Evolutionary conservation across 202 grass and related monocot species (phyloP).

Genomic region (Zoysia matrella): DNA sequence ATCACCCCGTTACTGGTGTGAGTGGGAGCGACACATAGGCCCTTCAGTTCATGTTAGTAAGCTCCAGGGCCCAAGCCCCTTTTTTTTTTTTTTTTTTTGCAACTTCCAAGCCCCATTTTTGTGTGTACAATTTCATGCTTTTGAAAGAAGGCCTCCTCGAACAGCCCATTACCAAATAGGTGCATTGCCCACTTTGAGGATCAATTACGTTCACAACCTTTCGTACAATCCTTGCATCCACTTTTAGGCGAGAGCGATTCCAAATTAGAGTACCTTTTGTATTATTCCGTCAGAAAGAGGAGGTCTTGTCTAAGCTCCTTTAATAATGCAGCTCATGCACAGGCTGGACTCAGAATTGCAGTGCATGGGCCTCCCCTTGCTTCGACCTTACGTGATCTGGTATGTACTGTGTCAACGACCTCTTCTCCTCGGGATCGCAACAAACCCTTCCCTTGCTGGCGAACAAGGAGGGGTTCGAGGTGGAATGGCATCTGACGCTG

Average conservation of each 20-base stretch:
- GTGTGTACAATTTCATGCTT: neutral
- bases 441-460: neutral
- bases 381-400: slow-evolving; percentile 30
- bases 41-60: too few relatives aligned
- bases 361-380: slow-evolving; percentile 6
- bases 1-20: neutral
- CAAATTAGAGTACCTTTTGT: neutral
- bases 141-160: neutral
- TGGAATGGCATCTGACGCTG: neutral
- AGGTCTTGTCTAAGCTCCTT: neutral
- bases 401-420: neutral
- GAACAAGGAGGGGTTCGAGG: neutral
- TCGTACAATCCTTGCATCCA: too few relatives aligned
- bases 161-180: neutral
- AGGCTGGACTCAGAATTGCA: neutral
- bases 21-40: too few relatives aligned
- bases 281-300: neutral
- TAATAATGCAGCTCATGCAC: slow-evolving; percentile 23
- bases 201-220: neutral
- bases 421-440: neutral
- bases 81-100: too few relatives aligned
- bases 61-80: neutral
- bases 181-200: neutral
- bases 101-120: neutral
- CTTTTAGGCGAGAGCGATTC: neutral